Base-by-base conservation (phyloP, 2,329 filamentous ascomycete genomes). In the Ophiocordyceps camponoti-leonardi region DNA sequence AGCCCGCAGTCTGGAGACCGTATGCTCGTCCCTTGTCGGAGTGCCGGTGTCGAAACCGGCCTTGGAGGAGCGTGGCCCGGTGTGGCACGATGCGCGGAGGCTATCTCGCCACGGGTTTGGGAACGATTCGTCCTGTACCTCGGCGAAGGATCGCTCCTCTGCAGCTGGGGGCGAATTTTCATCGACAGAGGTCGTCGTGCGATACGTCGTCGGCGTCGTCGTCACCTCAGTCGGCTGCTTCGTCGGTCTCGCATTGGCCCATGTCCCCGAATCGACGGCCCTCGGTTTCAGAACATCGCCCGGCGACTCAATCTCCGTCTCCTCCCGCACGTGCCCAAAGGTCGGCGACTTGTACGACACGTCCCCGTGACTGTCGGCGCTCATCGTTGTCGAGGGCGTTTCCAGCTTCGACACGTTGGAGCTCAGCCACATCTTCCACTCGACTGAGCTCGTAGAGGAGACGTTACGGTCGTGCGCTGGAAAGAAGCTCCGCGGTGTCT, bases 361-460 rank as follows among this genome's bases (percentile, higher is more conserved):
- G 8, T 51, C 50, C 5, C 19, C 35, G 10, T 40, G 44, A 23
- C 35, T 37, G 4, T 47, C 49, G 8, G 43, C 22, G 20, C 47
- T 53, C 18, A 47, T 45, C 1, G 50, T 49, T 3, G 50, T 48
- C 2, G 46, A 41, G 5, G 55, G 47, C 1, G 47, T 50, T 42
- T 73, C 69, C 2, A 72, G 53, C 46, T 67, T 70, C 0, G 67
- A 67, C 10, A 71, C 64, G 40, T 75, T 68, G 2, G 68, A 64
- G 10, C 71, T 72, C 37, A 76, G 64, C 67, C 67, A 72, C 0
- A 60, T 67, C 55, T 74, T 75, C 73, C 72, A 76, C 47, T 75
- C 72, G 2, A 65, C 56, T 2, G 71, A 75, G 46, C 69, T 71
- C 6, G 61, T 60, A 1, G 62, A 62, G 1, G 67, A 70, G 3